Conservation (phyloP, 805 yeast species). For the Wickerhamomyces rabaulensis region DNA sequence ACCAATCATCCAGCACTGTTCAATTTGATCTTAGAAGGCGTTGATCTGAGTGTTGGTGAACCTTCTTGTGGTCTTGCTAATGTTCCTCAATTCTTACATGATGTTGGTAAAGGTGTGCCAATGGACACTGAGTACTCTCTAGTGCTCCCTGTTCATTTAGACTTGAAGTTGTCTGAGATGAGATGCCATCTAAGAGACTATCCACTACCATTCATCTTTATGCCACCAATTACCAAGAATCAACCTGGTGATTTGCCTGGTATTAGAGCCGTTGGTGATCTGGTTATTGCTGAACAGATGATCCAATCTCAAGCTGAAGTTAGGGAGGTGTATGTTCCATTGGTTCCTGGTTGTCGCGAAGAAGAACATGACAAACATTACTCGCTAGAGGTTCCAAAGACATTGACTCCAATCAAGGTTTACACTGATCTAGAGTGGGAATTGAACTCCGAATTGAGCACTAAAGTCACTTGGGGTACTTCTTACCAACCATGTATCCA, state of each 20-base stretch:
- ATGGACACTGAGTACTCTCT: constrained; percentile 61
- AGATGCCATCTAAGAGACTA: constrained; percentile 76
- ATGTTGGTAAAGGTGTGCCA: constrained; percentile 83
- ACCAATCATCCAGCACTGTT: constrained; percentile 48
- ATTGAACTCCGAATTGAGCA: constrained; percentile 50
- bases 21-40: constrained; percentile 41
- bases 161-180: constrained; percentile 53
- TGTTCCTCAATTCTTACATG: constrained; percentile 57
- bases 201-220: constrained; percentile 75
- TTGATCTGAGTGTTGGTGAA: constrained; percentile 41
- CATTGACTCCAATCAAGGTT: constrained; percentile 70
- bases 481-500: constrained; percentile 82
- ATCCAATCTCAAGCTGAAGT: constrained; percentile 44
- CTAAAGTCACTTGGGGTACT: constrained; percentile 78
- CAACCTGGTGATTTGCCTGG: constrained; percentile 24
- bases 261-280: constrained; percentile 50
- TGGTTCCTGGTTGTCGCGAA: constrained; percentile 42
- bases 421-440: constrained; percentile 55
- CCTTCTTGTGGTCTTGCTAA: constrained; percentile 48
- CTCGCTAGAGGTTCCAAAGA: constrained; percentile 62
- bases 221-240: constrained; percentile 46
- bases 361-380: constrained; percentile 39
- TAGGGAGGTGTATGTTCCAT: constrained; percentile 56
- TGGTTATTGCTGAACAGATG: constrained; percentile 65
- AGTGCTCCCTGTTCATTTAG: constrained; percentile 57